These are phyloP conservation scores for Penicillium aurantiogriseum DNA, from an alignment of 2,329 filamentous ascomycete species.

Conservation along the genomic window DNA sequence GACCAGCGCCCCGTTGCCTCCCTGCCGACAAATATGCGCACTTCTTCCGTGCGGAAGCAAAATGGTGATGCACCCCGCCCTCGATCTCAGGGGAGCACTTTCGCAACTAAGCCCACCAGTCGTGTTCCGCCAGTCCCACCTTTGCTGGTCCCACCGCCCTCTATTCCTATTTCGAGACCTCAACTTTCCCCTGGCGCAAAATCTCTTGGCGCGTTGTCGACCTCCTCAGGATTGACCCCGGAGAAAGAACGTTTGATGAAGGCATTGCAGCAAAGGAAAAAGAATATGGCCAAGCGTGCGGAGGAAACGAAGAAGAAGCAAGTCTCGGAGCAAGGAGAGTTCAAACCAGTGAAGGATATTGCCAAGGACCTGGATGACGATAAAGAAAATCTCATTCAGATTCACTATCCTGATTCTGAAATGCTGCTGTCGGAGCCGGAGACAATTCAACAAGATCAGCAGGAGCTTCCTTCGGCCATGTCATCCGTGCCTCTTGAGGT, in stretches of 20 bases:
- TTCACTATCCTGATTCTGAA: constrained; percentile 1
- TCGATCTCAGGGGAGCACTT: constrained; percentile 44
- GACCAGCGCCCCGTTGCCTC: constrained; percentile 71
- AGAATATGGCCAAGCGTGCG: constrained; percentile 58
- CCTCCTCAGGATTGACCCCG: constrained; percentile 64
- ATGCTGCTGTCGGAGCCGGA: constrained; percentile 10
- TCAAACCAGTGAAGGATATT: constrained; percentile 7
- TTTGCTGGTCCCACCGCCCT: constrained; percentile 40
- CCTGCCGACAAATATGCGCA: constrained; percentile 76
- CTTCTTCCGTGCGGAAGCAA: constrained; percentile 51
- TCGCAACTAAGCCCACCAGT: constrained; percentile 30
- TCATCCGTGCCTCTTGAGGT: neutral
- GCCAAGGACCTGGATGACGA: constrained; percentile 27
- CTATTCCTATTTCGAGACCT: constrained; percentile 34
- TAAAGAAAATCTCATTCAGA: constrained; percentile 29
- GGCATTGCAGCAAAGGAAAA: constrained; percentile 84
- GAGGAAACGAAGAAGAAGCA: constrained; percentile 30
- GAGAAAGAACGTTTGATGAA: constrained; percentile 94
- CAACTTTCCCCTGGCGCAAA: constrained; percentile 41
- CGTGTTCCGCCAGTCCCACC: constrained; percentile 40
- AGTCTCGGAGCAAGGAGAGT: constrained; percentile 12
- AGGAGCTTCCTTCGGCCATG: neutral
- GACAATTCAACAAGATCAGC: constrained; percentile 14
- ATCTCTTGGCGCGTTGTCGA: constrained; percentile 47
- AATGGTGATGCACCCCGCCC: constrained; percentile 48